Evolutionary conservation across 306 rosid genomes (phyloP).

Genomic region (Prosopis cineraria): DNA sequence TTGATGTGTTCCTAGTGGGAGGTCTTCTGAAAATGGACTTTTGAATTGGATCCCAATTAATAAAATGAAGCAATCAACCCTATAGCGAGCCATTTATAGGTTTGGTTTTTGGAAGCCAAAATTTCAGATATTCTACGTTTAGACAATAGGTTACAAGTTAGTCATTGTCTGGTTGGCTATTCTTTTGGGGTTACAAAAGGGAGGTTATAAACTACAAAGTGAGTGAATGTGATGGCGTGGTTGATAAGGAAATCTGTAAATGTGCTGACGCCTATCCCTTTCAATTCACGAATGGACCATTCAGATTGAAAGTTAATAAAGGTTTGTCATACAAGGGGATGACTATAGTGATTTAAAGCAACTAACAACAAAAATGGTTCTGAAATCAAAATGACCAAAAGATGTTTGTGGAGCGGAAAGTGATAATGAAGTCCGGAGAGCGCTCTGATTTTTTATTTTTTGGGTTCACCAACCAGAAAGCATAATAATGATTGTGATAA

Average conservation of each 20-base stretch:
- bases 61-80: background rate
- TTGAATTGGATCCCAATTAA: slow-evolving; percentile 1
- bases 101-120: too few species aligned
- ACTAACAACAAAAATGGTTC: too few species aligned
- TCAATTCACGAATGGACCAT: background rate
- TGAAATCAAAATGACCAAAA: too few species aligned
- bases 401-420: too few species aligned
- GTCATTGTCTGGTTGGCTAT: background rate
- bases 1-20: slow-evolving; percentile 28
- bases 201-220: too few species aligned
- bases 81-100: background rate
- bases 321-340: background rate
- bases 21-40: slow-evolving; percentile 27
- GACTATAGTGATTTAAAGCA: too few species aligned
- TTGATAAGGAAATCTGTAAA: background rate
- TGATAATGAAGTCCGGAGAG: too few species aligned
- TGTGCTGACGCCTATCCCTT: too few species aligned
- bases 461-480: too few species aligned
- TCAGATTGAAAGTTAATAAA: background rate
- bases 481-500: too few species aligned
- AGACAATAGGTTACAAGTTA: background rate
- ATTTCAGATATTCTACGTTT: background rate
- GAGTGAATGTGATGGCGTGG: too few species aligned
- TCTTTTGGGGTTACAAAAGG: background rate
- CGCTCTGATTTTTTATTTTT: too few species aligned